phyloP scores from a whole-genome alignment of 257 asterid species.

The Nicotiana noctiflora region DNA sequence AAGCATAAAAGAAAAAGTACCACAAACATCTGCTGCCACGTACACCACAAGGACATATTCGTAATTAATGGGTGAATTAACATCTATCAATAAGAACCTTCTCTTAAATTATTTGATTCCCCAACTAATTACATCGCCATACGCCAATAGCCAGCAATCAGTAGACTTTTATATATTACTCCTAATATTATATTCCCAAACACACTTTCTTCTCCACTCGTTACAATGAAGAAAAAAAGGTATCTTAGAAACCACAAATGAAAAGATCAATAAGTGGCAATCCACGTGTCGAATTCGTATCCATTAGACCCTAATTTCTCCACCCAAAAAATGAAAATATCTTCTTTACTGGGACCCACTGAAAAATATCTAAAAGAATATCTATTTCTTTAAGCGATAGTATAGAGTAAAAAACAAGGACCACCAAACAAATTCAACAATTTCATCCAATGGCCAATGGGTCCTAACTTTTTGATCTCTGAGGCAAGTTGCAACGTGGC shows the following conservation, averaged over 20 bases:
- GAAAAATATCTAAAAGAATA: constrained; percentile 13
- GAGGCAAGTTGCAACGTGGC: constrained; percentile 33
- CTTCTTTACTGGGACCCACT: constrained; percentile 34
- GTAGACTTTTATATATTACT: background rate
- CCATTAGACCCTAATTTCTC: constrained; percentile 22
- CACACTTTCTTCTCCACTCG: background rate
- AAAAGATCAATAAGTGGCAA: constrained; percentile 21
- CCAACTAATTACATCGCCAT: background rate
- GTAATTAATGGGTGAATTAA: background rate
- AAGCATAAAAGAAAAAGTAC: background rate
- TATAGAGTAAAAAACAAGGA: background rate
- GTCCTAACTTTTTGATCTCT: constrained; percentile 27
- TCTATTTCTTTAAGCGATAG: background rate
- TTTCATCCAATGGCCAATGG: constrained; percentile 4
- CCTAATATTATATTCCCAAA: background rate
- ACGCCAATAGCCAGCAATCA: background rate
- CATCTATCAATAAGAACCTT: constrained; percentile 6
- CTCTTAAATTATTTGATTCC: background rate
- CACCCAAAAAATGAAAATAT: constrained; percentile 35
- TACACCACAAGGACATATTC: background rate
- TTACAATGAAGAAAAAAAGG: background rate
- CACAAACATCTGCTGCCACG: background rate
- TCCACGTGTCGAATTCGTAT: constrained; percentile 50
- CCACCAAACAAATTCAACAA: background rate
- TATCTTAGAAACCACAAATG: constrained; percentile 42